Conservation (phyloP, 208 protist species). For the Wallacemonas rigidus region DNA sequence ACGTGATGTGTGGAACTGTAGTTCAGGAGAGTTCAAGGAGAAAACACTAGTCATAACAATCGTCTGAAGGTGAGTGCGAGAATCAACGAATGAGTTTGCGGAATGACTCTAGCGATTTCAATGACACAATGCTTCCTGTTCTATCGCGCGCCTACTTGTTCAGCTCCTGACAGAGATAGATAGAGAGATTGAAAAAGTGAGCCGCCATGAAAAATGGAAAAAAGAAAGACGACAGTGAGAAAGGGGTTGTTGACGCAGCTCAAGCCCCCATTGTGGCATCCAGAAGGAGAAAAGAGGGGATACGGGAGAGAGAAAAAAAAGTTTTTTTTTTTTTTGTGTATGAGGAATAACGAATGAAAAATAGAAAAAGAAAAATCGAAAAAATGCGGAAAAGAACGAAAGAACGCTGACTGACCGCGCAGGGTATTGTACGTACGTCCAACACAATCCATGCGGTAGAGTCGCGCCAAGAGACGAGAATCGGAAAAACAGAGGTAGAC, state of each 20-base stretch:
- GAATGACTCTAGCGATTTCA: too few relatives aligned
- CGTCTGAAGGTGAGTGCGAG: constrained; percentile 4
- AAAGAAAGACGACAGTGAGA: neutral
- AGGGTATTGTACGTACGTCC: too few relatives aligned
- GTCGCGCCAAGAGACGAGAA: too few relatives aligned
- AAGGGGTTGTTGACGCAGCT: too few relatives aligned
- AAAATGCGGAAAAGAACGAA: constrained; percentile 6
- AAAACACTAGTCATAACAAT: neutral
- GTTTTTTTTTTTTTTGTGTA: neutral
- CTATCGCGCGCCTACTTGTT: too few relatives aligned
- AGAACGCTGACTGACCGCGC: neutral
- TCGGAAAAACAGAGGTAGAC: too few relatives aligned
- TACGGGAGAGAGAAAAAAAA: neutral
- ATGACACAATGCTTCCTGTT: too few relatives aligned
- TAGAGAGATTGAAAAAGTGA: neutral
- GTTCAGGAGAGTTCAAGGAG: too few relatives aligned
- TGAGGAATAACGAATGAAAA: constrained; percentile 15
- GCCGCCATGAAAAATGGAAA: neutral
- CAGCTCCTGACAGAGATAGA: neutral
- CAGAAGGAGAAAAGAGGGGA: constrained; percentile 12
- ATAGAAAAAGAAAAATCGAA: constrained; percentile 21
- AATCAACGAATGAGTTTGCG: neutral
- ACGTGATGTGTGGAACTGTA: too few relatives aligned
- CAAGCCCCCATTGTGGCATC: too few relatives aligned
- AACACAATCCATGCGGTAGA: too few relatives aligned